phyloP scores from a whole-genome alignment of 768 basidiomycete species.

The Tricholoma sp. region DNA sequence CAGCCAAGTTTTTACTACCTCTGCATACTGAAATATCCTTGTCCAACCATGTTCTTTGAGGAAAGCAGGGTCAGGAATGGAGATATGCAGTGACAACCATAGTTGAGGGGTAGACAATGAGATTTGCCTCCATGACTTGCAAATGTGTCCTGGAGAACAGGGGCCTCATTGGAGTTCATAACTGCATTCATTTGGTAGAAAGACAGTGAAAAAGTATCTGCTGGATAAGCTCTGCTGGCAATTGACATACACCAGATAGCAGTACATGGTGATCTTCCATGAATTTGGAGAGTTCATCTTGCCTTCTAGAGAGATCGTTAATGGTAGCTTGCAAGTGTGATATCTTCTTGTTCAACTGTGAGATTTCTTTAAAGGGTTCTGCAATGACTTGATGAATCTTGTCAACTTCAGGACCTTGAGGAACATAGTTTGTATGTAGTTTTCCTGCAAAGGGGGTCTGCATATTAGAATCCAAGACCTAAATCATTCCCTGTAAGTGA shows the following conservation, averaged over 20 bases:
- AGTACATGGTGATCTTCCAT: conserved; percentile 1
- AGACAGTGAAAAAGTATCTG: conserved; percentile 1
- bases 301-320: neutral
- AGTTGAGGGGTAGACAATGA: neutral
- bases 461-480: neutral
- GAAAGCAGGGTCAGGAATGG: neutral
- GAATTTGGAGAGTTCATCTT: neutral
- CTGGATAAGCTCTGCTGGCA: conserved; percentile 1
- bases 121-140: neutral
- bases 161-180: neutral
- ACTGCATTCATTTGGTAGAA: neutral
- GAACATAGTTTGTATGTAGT: conserved; percentile 5
- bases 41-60: neutral
- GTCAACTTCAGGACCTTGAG: neutral
- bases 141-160: neutral
- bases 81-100: neutral
- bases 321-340: neutral
- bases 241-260: neutral
- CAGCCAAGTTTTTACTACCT: conserved; percentile 1
- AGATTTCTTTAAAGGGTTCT: neutral
- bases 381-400: neutral
- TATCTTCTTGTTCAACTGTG: neutral
- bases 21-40: neutral
- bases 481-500: neutral
- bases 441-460: conserved; percentile 1